Evolutionary conservation across 192 early-diverging fungal genomes (phyloP), one percentile per base, ranked within the genome.

Genomic region (Globomyces pollinis-pini): DNA sequence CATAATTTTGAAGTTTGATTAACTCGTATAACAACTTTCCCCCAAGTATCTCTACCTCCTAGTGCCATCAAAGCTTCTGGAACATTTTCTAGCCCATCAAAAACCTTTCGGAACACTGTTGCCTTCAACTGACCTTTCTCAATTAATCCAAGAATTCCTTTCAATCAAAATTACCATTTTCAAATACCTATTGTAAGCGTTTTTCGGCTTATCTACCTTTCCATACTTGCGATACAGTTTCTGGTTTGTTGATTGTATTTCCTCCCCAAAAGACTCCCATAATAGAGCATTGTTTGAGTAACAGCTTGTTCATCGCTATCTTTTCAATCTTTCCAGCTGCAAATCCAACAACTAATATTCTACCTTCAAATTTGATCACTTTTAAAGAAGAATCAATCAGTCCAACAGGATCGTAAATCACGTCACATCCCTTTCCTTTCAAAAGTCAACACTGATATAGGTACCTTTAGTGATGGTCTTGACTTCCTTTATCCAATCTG

Each of bases 341-440:
- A 73, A 93, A 93, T 3, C 91, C 91, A 18, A 94, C 83, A 1
- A 94, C 81, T 8, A 92, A 63, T 1, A 92, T 65, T 34, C 90
- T 85, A 1, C 84, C 91, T 63, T 86, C 88, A 84, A 86, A 89
- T 13, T 87, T 88, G 23, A 84, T 70, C 26, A 74, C 75, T 30
- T 59, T 64, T 18, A 61, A 51, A 38, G 59, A 57, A 13, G 70
- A 20, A 29, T 64, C 62, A 24, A 71, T 51, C 18, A 45, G 32
- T 1, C 88, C 91, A 11, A 93, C 89, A 23, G 89, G 89, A 38
- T 93, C 91, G 62, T 82, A 86, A 21, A 93, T 78, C 0, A 91
- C 82, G 65, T 93, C 82, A 1, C 71, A 88, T 34, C 90, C 90
- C 45, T 74, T 75, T 4, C 79, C 77, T 0, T 60, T 61, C 34